Base-by-base conservation (phyloP, 2,329 filamentous ascomycete genomes). In the Penicillium sp. region DNA sequence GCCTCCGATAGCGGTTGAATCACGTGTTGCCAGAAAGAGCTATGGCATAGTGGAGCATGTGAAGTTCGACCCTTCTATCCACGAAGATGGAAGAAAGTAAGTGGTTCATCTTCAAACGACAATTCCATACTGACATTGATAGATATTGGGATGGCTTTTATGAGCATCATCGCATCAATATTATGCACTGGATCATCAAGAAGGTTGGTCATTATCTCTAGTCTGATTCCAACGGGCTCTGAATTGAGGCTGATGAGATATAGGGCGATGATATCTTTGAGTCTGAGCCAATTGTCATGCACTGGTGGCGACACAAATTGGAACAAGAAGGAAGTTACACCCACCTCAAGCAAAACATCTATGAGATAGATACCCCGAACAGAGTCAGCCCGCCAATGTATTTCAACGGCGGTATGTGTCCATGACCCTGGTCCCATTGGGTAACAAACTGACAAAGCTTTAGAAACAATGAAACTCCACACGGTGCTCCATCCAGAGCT, bases 201-300 rank as follows among this genome's bases (percentile, higher is more conserved):
- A 11, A 64, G 61, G 56, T 62, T 63, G 47, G 21, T 27, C 3
- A 14, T 2, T 8, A 16, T 31, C 5, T 27, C 24, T 3, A 27
- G 4, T 27, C 7, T 27, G 1, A 4, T 27, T 27, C 24, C 3
- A 5, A 3, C 1, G 24, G 24, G 24, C 24, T 3, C 24, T 7
- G 4, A 1, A 7, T 27, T 27, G 2, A 27, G 4, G 6, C 24
- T 27, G 24, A 27, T 1, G 24, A 6, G 3, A 27, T 27, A 10
- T n/a, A 65, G 61, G 59, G 63, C 4, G 50, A 64, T 7, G 48
- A 39, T 6, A 52, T 67, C n/a, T 45, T 60, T 31, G 59, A 67
- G 34, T 31, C 38, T 11, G 21, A 53, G 3, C 51, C 63, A 0
- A 48, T 62, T 3, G 29, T 22, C 13, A 53, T 50, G 3, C 1